Evolutionary conservation across 2,329 filamentous ascomycete species (phyloP).

Genomic region (Pseudocercospora vitis): DNA sequence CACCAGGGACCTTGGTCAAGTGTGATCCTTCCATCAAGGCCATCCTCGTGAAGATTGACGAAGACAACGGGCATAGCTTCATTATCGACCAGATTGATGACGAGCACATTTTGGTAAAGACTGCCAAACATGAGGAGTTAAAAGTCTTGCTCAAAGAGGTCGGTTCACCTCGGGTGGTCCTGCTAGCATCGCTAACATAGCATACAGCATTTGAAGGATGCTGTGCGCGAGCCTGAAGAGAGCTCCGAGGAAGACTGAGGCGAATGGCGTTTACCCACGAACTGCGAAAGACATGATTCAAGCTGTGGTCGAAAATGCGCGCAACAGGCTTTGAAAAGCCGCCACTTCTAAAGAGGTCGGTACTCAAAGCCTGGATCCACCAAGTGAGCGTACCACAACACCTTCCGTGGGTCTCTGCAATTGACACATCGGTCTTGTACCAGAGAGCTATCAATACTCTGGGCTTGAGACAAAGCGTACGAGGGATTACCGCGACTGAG

Average conservation of each 20-base stretch:
- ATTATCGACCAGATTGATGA: conserved; percentile 82
- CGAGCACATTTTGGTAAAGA: conserved; percentile 71
- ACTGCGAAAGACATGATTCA: too few species aligned
- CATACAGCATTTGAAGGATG: conserved; percentile 39
- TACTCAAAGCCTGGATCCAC: too few species aligned
- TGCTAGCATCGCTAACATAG: conserved; percentile 10
- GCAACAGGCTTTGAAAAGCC: too few species aligned
- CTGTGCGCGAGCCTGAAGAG: conserved; percentile 41
- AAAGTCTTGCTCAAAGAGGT: conserved; percentile 70
- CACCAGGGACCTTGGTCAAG: conserved; percentile 68
- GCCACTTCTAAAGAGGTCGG: too few species aligned
- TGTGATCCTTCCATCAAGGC: conserved; percentile 87
- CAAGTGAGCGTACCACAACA: too few species aligned
- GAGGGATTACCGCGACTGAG: too few species aligned
- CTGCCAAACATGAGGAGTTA: conserved; percentile 66
- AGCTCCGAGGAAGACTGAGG: conserved; percentile 38
- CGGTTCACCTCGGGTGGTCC: conserved; percentile 20
- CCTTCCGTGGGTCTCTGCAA: too few species aligned
- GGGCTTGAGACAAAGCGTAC: too few species aligned
- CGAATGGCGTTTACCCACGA: not conserved
- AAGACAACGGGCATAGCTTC: conserved; percentile 63
- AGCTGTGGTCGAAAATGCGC: too few species aligned
- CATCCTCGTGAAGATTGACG: conserved; percentile 76
- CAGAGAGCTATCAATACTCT: too few species aligned
- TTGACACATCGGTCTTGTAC: too few species aligned